These are phyloP conservation scores for Forsythia viridissima DNA, from an alignment of 257 asterid species.

Conservation along the genomic window DNA sequence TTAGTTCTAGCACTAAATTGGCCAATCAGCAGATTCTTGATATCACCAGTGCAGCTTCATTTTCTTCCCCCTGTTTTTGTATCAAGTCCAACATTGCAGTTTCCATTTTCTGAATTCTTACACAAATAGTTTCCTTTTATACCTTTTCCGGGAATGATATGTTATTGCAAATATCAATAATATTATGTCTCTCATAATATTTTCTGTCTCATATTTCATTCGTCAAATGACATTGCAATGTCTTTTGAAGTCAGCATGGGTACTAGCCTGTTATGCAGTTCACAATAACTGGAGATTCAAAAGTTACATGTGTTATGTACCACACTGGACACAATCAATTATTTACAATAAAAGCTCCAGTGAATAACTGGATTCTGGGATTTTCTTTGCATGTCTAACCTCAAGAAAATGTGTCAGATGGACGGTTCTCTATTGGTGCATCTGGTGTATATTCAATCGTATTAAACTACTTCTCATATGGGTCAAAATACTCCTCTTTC, in stretches of 20 bases:
- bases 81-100: not conserved
- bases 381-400: not conserved
- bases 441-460: not conserved
- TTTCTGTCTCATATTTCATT: not conserved
- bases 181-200: not conserved
- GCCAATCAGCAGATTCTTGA: not conserved
- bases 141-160: not conserved
- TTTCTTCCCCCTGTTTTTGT: not conserved
- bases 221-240: not conserved
- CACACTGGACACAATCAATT: not conserved
- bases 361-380: not conserved
- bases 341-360: not conserved
- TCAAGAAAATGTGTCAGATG: not conserved
- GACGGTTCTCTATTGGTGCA: not conserved
- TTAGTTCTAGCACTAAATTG: not conserved
- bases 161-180: not conserved
- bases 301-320: not conserved
- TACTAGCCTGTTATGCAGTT: not conserved
- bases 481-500: not conserved
- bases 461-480: not conserved
- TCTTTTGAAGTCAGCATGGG: not conserved
- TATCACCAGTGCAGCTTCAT: not conserved
- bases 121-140: not conserved
- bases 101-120: not conserved
- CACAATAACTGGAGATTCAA: not conserved